Conservation (phyloP, 768 basidiomycete species). For the Cantharellus cinnabarinus region DNA sequence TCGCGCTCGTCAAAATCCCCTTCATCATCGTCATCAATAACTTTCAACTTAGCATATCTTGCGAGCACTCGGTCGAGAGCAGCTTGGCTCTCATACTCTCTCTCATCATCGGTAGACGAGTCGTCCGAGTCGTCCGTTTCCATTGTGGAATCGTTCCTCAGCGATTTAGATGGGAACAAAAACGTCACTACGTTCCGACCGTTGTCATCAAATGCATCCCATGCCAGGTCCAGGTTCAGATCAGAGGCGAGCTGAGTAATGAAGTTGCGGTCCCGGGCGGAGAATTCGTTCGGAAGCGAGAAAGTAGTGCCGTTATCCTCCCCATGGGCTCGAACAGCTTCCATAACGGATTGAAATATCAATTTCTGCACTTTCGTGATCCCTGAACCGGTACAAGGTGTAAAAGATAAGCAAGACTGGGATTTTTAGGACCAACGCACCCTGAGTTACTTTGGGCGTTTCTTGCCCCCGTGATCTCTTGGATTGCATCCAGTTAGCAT, state of each 20-base stretch:
- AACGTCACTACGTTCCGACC: constrained; percentile 59
- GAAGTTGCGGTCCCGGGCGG: constrained; percentile 63
- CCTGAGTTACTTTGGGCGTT: constrained; percentile 25
- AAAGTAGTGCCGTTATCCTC: constrained; percentile 20
- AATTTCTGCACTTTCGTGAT: constrained; percentile 54
- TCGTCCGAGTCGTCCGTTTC: constrained; percentile 13
- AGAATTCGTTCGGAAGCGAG: constrained; percentile 56
- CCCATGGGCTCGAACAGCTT: constrained; percentile 39
- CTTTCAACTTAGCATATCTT: constrained; percentile 1
- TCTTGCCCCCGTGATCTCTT: constrained; percentile 57
- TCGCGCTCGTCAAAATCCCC: constrained; percentile 57
- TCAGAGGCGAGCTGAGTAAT: constrained; percentile 56
- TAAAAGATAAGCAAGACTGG: not conserved
- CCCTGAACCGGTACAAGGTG: constrained; percentile 18
- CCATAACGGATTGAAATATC: constrained; percentile 61
- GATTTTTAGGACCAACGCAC: constrained; percentile 22
- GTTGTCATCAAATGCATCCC: constrained; percentile 84
- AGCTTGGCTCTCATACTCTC: constrained; percentile 8
- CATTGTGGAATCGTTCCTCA: constrained; percentile 14
- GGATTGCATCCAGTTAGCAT: constrained; percentile 70
- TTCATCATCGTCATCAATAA: constrained; percentile 35
- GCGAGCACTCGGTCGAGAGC: constrained; percentile 6
- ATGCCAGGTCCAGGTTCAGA: constrained; percentile 57
- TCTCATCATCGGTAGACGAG: constrained; percentile 19
- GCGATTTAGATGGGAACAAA: constrained; percentile 28